These are phyloP conservation scores for Plantago ovata DNA, from an alignment of 257 asterid species.

Conservation along the genomic window DNA sequence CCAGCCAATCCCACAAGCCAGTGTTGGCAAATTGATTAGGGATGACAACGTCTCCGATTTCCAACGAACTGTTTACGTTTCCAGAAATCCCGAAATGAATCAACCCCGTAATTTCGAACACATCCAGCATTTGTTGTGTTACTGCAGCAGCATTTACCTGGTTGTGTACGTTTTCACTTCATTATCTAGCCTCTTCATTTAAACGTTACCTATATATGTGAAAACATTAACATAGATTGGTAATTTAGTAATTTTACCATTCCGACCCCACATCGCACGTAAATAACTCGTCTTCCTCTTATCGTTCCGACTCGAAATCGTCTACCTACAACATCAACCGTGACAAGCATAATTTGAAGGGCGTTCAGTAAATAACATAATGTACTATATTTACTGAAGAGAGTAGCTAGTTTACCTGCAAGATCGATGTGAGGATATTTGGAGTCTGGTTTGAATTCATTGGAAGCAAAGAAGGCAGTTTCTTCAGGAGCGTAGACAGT, in stretches of 20 bases:
- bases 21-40: conserved; percentile 47
- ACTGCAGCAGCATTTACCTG: conserved; percentile 73
- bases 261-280: conserved; percentile 63
- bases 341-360: too few species aligned
- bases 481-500: conserved; percentile 51
- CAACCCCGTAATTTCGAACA: conserved; percentile 41
- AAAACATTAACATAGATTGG: neutral
- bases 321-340: conserved; percentile 32
- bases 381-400: too few species aligned
- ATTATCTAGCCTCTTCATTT: too few species aligned
- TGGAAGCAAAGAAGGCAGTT: conserved; percentile 44
- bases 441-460: conserved; percentile 31
- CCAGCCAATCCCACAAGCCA: conserved; percentile 78
- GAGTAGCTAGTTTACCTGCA: conserved; percentile 35
- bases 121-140: conserved; percentile 68
- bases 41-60: conserved; percentile 54
- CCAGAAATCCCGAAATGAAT: conserved; percentile 68
- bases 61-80: conserved; percentile 47
- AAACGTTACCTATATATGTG: too few species aligned
- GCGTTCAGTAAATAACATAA: too few species aligned
- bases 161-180: neutral
- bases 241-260: conserved; percentile 33
- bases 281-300: conserved; percentile 38
- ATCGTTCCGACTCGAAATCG: conserved; percentile 50
- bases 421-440: conserved; percentile 44